Evolutionary conservation across 768 basidiomycete genomes (phyloP), one percentile per base, ranked within the genome.

Genomic region (Auricularia auricula-judae): DNA sequence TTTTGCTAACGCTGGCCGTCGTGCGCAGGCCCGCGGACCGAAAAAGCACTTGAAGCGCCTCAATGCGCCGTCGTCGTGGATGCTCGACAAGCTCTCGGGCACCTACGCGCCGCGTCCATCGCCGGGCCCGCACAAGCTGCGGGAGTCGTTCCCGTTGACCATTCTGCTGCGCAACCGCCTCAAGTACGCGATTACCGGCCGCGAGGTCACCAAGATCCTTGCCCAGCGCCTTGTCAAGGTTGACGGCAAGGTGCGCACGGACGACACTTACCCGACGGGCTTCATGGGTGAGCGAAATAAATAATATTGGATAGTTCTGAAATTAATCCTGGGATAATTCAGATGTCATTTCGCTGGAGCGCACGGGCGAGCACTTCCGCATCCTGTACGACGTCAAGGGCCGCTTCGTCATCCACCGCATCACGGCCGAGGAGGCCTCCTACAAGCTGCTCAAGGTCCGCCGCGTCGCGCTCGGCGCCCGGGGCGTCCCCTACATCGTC

Each of bases 1-100:
- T 51, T 51, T 18, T 51, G 7, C 14, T 42, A 1, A 42, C 39
- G 47, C 21, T 51, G 47, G 47, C 14, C 47, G 5, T 73, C 69
- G 69, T 70, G 39, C 7, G 23, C 70, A 97, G 95, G 93, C 85
- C 74, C 89, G 95, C 78, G 95, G 95, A 87, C 95, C 95, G 68
- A 97, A 91, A 89, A 97, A 97, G 80, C 95, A 98, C 76, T 85
- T 98, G 82, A 98, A 98, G 85, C 91, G 96, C 74, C 86, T 98
- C 66, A 87, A 88, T 70, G 97, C 97, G 67, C 97, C 97, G 68
- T 96, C 93, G 59, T 89, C 93, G 81, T 99, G 97, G 97, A 98
- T 99, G 95, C 85, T 99, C 68, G 93, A 98, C 84, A 99, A 99
- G 82, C 79, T 99, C 72, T 87, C 90, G 79, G 93, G 93, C 66